Evolutionary conservation across 2,329 filamentous ascomycete genomes (phyloP).

Genomic region (Talaromyces marneffei): DNA sequence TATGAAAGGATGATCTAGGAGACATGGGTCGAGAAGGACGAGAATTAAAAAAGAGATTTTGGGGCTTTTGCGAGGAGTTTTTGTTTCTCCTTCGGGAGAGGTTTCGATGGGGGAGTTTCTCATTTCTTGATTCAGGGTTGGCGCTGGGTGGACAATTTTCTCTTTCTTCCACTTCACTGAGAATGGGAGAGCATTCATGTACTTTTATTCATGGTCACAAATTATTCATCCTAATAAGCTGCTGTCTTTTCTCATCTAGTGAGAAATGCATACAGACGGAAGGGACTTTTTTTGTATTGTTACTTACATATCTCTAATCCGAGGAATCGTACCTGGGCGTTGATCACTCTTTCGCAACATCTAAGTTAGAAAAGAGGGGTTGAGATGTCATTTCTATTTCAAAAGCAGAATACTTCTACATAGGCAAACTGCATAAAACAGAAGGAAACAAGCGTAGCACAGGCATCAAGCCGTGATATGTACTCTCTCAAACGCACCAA

Average conservation of each 20-base stretch:
- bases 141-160: not conserved
- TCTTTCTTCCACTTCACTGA: not conserved
- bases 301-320: not conserved
- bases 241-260: not conserved
- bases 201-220: not conserved
- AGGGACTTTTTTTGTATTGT: not conserved
- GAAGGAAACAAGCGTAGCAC: not conserved
- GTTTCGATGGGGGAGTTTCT: not conserved
- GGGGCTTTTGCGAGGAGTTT: not conserved
- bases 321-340: not conserved
- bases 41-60: not conserved
- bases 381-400: not conserved
- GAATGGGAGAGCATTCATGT: not conserved
- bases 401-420: not conserved
- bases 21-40: not conserved
- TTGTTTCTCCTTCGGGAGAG: not conserved
- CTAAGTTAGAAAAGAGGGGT: not conserved
- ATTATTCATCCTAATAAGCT: not conserved
- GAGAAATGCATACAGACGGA: not conserved
- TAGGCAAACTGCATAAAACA: not conserved
- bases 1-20: slow-evolving; percentile 59
- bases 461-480: not conserved
- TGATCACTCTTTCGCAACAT: not conserved
- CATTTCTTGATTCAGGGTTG: not conserved
- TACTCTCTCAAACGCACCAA: not conserved